Evolutionary conservation across 495 filamentous ascomycete species (phyloP).

Genomic region (Lentithecium fluviatile): DNA sequence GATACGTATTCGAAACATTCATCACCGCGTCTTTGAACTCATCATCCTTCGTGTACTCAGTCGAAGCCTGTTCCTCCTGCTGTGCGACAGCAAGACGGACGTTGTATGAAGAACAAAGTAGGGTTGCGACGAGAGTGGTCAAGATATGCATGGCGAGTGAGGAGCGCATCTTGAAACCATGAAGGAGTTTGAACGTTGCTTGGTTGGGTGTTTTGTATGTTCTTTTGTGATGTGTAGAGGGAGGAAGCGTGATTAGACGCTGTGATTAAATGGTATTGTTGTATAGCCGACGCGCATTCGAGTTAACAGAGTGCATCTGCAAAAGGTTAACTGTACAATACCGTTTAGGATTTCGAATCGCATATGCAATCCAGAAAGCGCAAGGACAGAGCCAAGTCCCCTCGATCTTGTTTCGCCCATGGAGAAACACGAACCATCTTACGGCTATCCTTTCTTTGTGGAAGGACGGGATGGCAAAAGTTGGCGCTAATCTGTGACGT

Average conservation of each 20-base stretch:
- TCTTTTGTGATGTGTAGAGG: too few relatives aligned
- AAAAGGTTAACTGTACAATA: too few relatives aligned
- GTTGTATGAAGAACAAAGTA: background rate
- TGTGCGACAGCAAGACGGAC: background rate
- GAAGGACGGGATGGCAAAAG: background rate
- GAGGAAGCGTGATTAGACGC: too few relatives aligned
- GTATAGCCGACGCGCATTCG: too few relatives aligned
- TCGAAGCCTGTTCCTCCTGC: conserved; percentile 13
- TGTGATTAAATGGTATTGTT: too few relatives aligned
- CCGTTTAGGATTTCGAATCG: too few relatives aligned
- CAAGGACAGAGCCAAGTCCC: background rate
- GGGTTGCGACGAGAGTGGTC: background rate
- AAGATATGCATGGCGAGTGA: background rate
- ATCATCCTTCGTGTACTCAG: conserved; percentile 50
- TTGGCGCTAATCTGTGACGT: conserved; percentile 23
- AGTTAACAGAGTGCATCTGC: too few relatives aligned
- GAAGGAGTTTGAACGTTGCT: background rate
- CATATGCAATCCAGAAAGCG: too few relatives aligned
- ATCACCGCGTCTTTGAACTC: conserved; percentile 61
- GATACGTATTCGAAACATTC: conserved; percentile 67
- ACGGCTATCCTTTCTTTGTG: conserved; percentile 2
- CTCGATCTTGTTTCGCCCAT: background rate
- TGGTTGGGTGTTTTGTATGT: too few relatives aligned
- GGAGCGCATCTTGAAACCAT: background rate
- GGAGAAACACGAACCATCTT: background rate